Evolutionary conservation across 1,284 basidiomycete species (phyloP), one percentile per base, ranked within the genome.

Genomic region (Ceratobasidium sp.): DNA sequence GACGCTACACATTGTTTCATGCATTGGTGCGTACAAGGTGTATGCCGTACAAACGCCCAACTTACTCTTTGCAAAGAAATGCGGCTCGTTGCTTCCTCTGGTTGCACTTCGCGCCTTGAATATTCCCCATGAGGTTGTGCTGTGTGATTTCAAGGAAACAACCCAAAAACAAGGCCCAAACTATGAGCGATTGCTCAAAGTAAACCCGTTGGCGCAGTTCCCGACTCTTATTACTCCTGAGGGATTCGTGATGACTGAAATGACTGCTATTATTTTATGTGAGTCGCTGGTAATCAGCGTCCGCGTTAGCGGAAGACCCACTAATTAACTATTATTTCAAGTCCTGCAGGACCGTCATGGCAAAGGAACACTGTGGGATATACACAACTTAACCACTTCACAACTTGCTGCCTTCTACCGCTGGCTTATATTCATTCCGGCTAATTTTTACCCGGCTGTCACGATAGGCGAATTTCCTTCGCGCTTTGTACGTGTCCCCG

Each of bases 351-450:
- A 79, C 26, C 73, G 51, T n/a, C 71, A 77, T 42, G 78, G 65
- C 11, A 45, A 47, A 23, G 61, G 61, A 20, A 71, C 78, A 26
- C 53, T 45, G 3, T 79, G 78, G 78, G 64, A 66, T 49, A 60
- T 76, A 35, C 37, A 51, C 26, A 37, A n/a, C 4, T 56, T 79
- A 7, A 67, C 65, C 17, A 58, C 76, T 17, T n/a, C 42, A n/a
- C 78, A 79, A 47, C 76, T 76, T 23, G 78, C 78, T 20, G 54
- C 76, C 11, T 77, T 76, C 35, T 79, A 79, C 47, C 78, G 78
- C 28, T 77, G 71, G 58, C 42, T 79, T 15, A 67, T 79, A 49
- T 77, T 67, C 49, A 67, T 77, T 37, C 76, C 78, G 4, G 78
- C 73, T 53, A 77, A 77, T 53, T 49, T 79, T 31, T 79, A 77